Evolutionary conservation across 192 early-diverging fungal genomes (phyloP).

Genomic region (Coemansia sp.): DNA sequence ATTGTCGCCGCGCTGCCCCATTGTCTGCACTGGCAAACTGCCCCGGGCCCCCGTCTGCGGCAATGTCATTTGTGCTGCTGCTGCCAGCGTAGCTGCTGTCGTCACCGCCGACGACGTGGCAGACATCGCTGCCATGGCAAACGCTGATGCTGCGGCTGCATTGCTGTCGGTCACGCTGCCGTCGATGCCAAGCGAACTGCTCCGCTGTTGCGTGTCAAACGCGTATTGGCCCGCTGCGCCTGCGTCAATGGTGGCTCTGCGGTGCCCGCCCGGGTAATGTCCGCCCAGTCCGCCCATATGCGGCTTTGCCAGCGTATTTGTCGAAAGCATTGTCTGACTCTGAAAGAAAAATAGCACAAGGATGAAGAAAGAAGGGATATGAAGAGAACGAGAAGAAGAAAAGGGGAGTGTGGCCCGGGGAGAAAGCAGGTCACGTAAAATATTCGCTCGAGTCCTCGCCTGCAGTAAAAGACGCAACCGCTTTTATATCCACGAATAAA

Average conservation of each 20-base stretch:
- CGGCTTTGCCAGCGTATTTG: slow-evolving; percentile 35
- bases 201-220: slow-evolving; percentile 13
- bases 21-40: slow-evolving; percentile 20
- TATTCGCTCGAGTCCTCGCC: neutral
- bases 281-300: slow-evolving; percentile 9
- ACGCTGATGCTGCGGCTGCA: slow-evolving; percentile 29
- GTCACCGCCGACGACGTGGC: slow-evolving; percentile 20
- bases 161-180: slow-evolving; percentile 7
- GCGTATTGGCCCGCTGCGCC: slow-evolving; percentile 7
- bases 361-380: slow-evolving; percentile 11
- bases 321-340: slow-evolving; percentile 35
- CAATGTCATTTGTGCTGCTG: slow-evolving; percentile 13
- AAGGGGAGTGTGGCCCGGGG: slow-evolving; percentile 7
- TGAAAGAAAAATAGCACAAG: too few relatives aligned
- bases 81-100: slow-evolving; percentile 17
- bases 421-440: slow-evolving; percentile 11
- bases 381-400: slow-evolving; percentile 12
- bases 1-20: slow-evolving; percentile 11
- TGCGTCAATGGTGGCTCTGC: slow-evolving; percentile 6
- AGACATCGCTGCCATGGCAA: slow-evolving; percentile 33
- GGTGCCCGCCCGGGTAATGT: slow-evolving; percentile 6
- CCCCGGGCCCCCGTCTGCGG: slow-evolving; percentile 1
- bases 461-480: slow-evolving; percentile 6
- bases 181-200: slow-evolving; percentile 7
- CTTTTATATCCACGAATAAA: too few relatives aligned